Conservation (phyloP, 441 rosid species). For the Manihot esculenta region DNA sequence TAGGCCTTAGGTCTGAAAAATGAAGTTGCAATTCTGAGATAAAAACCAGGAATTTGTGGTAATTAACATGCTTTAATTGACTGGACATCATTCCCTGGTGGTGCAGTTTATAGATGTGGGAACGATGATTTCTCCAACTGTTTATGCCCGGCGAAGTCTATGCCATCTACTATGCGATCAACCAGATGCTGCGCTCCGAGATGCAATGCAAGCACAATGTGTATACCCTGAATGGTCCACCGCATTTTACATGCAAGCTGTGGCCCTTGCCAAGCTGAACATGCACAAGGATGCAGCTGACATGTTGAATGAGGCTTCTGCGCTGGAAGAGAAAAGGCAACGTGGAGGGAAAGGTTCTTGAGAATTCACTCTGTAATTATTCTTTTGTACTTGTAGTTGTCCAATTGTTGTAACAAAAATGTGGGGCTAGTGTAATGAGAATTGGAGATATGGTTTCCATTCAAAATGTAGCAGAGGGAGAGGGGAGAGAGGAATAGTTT, state of each 20-base stretch:
- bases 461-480: constrained; percentile 33
- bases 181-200: constrained; percentile 87
- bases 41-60: no score
- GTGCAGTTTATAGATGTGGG: constrained; percentile 80
- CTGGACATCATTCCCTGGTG: not conserved
- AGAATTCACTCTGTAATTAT: constrained; percentile 19
- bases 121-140: constrained; percentile 90
- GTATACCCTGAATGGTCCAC: constrained; percentile 96
- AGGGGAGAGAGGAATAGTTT: not conserved
- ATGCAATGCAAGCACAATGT: constrained; percentile 96
- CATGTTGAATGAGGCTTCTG: constrained; percentile 91
- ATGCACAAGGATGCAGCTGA: constrained; percentile 94
- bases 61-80: no score
- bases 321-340: constrained; percentile 78
- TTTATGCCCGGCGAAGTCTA: constrained; percentile 79
- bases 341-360: constrained; percentile 54
- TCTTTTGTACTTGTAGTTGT: constrained; percentile 24
- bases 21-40: not conserved
- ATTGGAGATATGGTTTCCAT: constrained; percentile 26
- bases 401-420: constrained; percentile 24
- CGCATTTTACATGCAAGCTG: constrained; percentile 93
- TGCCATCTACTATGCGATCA: constrained; percentile 82
- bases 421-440: constrained; percentile 29
- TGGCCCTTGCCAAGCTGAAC: constrained; percentile 84
- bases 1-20: not conserved